These are phyloP conservation scores for Ophiocordyceps camponoti-floridani DNA, from an alignment of 2,329 filamentous ascomycete species.

Conservation along the genomic window DNA sequence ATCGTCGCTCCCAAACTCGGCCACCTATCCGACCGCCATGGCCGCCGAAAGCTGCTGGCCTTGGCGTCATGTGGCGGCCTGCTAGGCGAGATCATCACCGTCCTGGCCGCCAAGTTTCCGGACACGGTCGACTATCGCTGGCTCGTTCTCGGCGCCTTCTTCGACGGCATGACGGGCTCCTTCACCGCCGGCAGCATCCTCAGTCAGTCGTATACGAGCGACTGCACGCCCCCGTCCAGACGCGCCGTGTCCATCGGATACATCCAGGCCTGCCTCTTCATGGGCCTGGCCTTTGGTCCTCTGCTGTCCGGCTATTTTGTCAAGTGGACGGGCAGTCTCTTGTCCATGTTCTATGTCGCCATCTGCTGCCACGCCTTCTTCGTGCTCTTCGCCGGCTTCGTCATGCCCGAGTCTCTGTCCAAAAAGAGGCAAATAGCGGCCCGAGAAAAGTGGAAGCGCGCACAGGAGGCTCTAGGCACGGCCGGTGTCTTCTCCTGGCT, in stretches of 20 bases:
- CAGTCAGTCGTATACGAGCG: conserved; percentile 72
- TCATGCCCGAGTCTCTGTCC: conserved; percentile 74
- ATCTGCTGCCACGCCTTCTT: conserved; percentile 57
- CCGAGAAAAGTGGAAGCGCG: conserved; percentile 43
- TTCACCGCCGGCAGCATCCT: conserved; percentile 68
- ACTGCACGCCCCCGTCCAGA: conserved; percentile 66
- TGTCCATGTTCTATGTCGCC: conserved; percentile 74
- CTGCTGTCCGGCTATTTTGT: conserved; percentile 67
- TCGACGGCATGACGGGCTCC: conserved; percentile 76
- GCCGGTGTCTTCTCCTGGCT: conserved; percentile 10
- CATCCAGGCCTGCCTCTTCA: conserved; percentile 76
- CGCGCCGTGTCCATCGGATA: conserved; percentile 76
- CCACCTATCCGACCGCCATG: conserved; percentile 70
- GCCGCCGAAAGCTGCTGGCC: conserved; percentile 57
- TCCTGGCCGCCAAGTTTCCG: conserved; percentile 60
- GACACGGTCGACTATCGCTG: conserved; percentile 58
- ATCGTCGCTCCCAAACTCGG: conserved; percentile 71
- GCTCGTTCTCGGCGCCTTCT: conserved; percentile 56
- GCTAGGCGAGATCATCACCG: conserved; percentile 55
- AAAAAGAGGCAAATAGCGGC: conserved; percentile 52
- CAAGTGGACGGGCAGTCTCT: conserved; percentile 51
- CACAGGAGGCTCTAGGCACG: conserved; percentile 19
- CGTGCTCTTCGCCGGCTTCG: conserved; percentile 49
- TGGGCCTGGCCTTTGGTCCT: conserved; percentile 76
- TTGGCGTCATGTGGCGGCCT: conserved; percentile 60